Percentiles rank a stretch among this genome's conserved stretches.
phyloP scores from a whole-genome alignment of 73 alveolate species.

The Symbiodinium pilosum region DNA sequence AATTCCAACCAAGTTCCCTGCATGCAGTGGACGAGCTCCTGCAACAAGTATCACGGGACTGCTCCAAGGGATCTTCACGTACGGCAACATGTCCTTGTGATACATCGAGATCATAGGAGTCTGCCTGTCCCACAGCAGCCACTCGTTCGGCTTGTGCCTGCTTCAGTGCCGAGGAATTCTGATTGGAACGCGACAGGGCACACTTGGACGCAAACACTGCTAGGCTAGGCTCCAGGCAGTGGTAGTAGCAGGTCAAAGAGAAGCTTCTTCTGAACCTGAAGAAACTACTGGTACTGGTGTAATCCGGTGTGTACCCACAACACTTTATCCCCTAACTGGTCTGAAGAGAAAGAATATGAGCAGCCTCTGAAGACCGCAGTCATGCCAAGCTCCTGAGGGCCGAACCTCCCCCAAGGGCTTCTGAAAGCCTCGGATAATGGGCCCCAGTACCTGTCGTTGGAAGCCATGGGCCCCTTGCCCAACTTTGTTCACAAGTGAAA shows the following conservation, averaged over 20 bases:
- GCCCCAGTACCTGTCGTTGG: conserved; percentile 50
- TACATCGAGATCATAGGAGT: conserved; percentile 90
- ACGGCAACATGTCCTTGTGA: conserved; percentile 27
- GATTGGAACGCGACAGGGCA: too few species aligned
- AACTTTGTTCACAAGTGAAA: too few species aligned
- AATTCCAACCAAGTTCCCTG: neutral
- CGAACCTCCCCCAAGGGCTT: conserved; percentile 57
- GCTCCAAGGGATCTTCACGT: too few species aligned
- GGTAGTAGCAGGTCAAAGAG: conserved; percentile 49
- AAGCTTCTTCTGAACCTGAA: conserved; percentile 39
- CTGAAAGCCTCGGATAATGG: conserved; percentile 90
- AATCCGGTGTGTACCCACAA: neutral
- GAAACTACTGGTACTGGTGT: neutral
- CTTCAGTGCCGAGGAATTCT: too few species aligned
- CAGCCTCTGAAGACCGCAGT: too few species aligned
- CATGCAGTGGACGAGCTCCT: conserved; percentile 91
- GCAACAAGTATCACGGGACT: too few species aligned
- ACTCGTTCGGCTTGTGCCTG: conserved; percentile 92
- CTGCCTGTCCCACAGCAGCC: conserved; percentile 93
- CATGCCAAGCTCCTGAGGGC: neutral
- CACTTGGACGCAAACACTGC: neutral
- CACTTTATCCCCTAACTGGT: neutral
- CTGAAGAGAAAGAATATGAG: too few species aligned
- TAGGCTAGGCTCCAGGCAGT: neutral
- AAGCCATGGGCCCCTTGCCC: neutral